Conservation (phyloP, 768 basidiomycete genomes). For the Suillus subaureus region DNA sequence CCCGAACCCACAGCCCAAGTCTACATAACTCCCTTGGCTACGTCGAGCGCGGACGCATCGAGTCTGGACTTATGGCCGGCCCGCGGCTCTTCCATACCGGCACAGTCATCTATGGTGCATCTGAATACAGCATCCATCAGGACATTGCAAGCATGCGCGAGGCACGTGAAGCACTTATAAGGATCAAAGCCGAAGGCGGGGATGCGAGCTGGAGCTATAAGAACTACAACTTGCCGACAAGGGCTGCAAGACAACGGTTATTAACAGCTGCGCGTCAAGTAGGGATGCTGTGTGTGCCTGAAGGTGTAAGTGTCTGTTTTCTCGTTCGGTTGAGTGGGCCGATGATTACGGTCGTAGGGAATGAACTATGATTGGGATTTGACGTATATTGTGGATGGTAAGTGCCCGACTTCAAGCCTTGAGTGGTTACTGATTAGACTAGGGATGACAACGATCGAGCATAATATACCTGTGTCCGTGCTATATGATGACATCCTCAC, state of each 20-base stretch:
- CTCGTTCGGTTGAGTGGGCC: not conserved
- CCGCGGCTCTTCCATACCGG: conserved; percentile 77
- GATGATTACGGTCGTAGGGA: conserved; percentile 39
- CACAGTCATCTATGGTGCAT: conserved; percentile 49
- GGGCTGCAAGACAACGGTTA: conserved; percentile 69
- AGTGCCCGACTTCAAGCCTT: conserved; percentile 13
- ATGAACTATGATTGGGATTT: conserved; percentile 82
- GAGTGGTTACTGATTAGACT: conserved; percentile 1
- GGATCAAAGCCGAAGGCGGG: conserved; percentile 75
- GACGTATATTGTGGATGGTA: conserved; percentile 79
- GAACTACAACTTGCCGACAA: conserved; percentile 72
- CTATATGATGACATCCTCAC: conserved; percentile 70
- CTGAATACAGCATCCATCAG: conserved; percentile 60
- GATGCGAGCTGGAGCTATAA: conserved; percentile 74
- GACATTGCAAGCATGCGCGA: conserved; percentile 64
- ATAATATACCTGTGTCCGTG: conserved; percentile 63
- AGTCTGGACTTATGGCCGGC: conserved; percentile 68
- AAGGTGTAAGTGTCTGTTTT: conserved; percentile 47
- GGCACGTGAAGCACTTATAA: conserved; percentile 63
- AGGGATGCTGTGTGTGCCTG: conserved; percentile 72
- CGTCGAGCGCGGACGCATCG: conserved; percentile 66
- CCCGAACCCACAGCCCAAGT: conserved; percentile 52
- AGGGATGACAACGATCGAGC: conserved; percentile 82
- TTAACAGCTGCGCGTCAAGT: conserved; percentile 61
- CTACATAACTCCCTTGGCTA: conserved; percentile 62